Evolutionary conservation across 1,284 basidiomycete species (phyloP).

Genomic region (Psilocybe mexicana): DNA sequence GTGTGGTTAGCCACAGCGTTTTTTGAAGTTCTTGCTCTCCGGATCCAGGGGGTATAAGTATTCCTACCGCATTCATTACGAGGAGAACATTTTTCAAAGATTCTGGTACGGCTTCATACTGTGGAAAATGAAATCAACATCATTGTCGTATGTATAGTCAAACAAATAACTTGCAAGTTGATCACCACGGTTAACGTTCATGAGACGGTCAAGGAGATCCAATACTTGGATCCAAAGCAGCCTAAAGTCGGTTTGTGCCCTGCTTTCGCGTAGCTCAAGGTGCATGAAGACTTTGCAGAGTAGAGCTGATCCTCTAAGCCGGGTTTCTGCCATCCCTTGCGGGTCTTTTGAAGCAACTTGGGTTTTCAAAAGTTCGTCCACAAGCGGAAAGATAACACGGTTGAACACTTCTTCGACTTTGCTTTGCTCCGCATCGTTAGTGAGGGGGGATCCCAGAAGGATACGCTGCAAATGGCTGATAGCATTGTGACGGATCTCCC

Average conservation of each 20-base stretch:
- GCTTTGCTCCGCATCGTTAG: conserved; percentile 51
- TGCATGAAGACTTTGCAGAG: conserved; percentile 97
- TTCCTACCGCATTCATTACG: conserved; percentile 89
- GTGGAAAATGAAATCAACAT: conserved; percentile 11
- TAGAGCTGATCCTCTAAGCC: conserved; percentile 83
- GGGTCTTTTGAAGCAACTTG: conserved; percentile 82
- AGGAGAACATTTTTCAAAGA: conserved; percentile 96
- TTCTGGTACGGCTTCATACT: conserved; percentile 95
- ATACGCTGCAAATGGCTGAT: conserved; percentile 87
- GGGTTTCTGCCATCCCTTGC: conserved; percentile 87
- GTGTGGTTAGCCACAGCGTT: conserved; percentile 81
- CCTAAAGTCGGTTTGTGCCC: conserved; percentile 68
- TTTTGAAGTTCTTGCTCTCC: conserved; percentile 66
- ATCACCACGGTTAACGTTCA: conserved; percentile 83
- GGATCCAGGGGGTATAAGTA: conserved; percentile 71
- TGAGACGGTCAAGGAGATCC: conserved; percentile 87
- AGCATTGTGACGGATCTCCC: conserved; percentile 84
- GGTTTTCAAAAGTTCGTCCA: conserved; percentile 90
- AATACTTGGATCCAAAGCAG: conserved; percentile 91
- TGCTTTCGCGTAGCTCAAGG: conserved; percentile 77
- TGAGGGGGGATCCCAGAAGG: conserved; percentile 77
- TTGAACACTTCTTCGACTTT: conserved; percentile 87
- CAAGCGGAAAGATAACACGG: conserved; percentile 86
- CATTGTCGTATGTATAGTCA: background rate
- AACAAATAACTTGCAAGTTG: conserved; percentile 67